Evolutionary conservation across 306 rosid genomes (phyloP), one percentile per base, ranked within the genome.

Genomic region (Biancaea sappan): DNA sequence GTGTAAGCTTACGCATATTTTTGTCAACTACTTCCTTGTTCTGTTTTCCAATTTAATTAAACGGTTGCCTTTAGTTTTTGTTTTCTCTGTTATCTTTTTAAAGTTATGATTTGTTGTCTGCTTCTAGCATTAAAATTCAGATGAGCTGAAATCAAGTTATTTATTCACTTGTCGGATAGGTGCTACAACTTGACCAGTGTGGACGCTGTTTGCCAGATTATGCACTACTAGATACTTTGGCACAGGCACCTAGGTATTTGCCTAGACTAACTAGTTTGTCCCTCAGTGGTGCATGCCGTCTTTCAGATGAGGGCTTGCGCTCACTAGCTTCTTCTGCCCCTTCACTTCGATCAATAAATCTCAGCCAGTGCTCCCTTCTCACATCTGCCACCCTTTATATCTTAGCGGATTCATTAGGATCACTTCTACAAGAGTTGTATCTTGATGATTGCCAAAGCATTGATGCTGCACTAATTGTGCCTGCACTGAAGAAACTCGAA

Each of bases 291-390:
- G 99, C 96, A 29, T 95, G 97, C 40, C 89, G 97, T 65, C 93
- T 95, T 77, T 87, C 99, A 13, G 96, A 95, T 77, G 80, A 31
- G 65, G 99, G 99, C 19, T 76, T 95, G 59, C 75, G 65, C 9
- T 68, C 84, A 57, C 86, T 95, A 57, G 84, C 89, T 73, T 90
- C 92, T 78, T 83, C 98, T 56, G 82, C 92, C 73, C 91, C 97
- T 29, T 84, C 76, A 48, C 85, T 95, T 76, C 78, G 81, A 76
- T 92, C 98, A 4, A 68, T 95, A 67, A 88, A 95, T 83, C 88
- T 95, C 71, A 88, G 92, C 85, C 93, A 83, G 86, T 95, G 99
- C 85, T 90, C 98, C 68, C 90, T 95, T 78, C 92, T 95, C 75
- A 87, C 97, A 37, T 81, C 84, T 76, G 75, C 77, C 16, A 83